Percentiles rank a stretch among this genome's conserved stretches.
Evolutionary conservation across 2,329 filamentous ascomycete genomes (phyloP).

Genomic region (Colletotrichum sp.): DNA sequence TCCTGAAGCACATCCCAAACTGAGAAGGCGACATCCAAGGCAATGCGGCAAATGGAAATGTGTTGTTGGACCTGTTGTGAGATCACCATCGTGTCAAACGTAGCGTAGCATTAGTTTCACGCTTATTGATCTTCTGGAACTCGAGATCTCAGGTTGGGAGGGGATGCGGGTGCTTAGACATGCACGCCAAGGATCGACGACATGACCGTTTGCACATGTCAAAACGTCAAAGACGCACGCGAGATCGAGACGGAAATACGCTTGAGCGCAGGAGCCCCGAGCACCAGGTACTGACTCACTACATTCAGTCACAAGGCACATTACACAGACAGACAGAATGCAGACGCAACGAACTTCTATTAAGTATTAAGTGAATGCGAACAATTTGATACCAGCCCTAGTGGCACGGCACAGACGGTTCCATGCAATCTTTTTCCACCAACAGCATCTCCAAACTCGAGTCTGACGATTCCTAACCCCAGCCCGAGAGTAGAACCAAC

Average conservation of each 20-base stretch:
- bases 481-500: constrained; percentile 24
- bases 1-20: neutral
- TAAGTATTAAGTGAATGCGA: constrained; percentile 43
- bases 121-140: constrained; percentile 9
- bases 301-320: neutral
- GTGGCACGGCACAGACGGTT: constrained; percentile 19
- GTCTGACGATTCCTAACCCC: constrained; percentile 20
- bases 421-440: constrained; percentile 17
- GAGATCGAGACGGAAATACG: neutral
- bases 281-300: neutral
- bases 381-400: constrained; percentile 23
- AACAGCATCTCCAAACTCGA: constrained; percentile 21
- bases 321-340: neutral
- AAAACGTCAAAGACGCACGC: neutral
- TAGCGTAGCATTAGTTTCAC: constrained; percentile 12
- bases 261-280: neutral
- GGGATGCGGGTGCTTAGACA: neutral
- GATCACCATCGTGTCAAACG: neutral
- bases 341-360: constrained; percentile 44
- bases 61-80: neutral
- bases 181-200: neutral
- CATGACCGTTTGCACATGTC: neutral
- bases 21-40: neutral
- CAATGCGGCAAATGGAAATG: neutral
- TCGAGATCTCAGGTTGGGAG: neutral